Conservation (phyloP, 2,329 filamentous ascomycete species). For the Fusarium penzigii region DNA sequence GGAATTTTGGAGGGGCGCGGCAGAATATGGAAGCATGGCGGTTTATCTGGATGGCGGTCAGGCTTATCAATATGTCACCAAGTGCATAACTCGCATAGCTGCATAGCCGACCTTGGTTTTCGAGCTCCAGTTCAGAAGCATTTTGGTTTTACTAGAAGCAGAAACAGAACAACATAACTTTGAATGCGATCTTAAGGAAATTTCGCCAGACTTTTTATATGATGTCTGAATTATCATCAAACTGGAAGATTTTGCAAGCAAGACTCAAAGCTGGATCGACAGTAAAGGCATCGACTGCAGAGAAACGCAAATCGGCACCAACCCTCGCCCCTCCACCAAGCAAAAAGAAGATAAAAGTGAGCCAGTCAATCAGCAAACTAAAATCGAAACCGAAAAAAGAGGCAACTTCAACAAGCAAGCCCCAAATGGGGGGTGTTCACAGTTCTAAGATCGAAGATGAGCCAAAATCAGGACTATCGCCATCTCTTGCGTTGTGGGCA, state of each 20-base stretch:
- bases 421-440: slow-evolving; percentile 57
- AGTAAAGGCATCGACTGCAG: slow-evolving; percentile 29
- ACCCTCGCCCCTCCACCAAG: slow-evolving; percentile 24
- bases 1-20: slow-evolving; percentile 28
- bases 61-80: slow-evolving; percentile 23
- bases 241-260: slow-evolving; percentile 78
- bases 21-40: slow-evolving; percentile 24
- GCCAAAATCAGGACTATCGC: slow-evolving; percentile 44
- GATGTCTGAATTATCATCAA: slow-evolving; percentile 59
- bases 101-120: slow-evolving; percentile 4
- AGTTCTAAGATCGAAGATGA: slow-evolving; percentile 47
- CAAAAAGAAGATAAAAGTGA: slow-evolving; percentile 35
- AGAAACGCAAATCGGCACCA: slow-evolving; percentile 44
- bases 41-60: slow-evolving; percentile 29
- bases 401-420: slow-evolving; percentile 11
- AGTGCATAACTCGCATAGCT: slow-evolving; percentile 24
- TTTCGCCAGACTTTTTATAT: slow-evolving; percentile 1
- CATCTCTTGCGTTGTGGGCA: slow-evolving; percentile 61
- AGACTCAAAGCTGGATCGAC: slow-evolving; percentile 52
- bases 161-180: slow-evolving; percentile 2
- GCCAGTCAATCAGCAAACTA: slow-evolving; percentile 8
- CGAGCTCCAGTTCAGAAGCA: slow-evolving; percentile 3
- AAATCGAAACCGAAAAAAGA: slow-evolving; percentile 2
- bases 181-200: neutral
- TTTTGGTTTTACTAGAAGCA: slow-evolving; percentile 2